phyloP scores from a whole-genome alignment of 768 basidiomycete genomes.

The Lactarius quietus region DNA sequence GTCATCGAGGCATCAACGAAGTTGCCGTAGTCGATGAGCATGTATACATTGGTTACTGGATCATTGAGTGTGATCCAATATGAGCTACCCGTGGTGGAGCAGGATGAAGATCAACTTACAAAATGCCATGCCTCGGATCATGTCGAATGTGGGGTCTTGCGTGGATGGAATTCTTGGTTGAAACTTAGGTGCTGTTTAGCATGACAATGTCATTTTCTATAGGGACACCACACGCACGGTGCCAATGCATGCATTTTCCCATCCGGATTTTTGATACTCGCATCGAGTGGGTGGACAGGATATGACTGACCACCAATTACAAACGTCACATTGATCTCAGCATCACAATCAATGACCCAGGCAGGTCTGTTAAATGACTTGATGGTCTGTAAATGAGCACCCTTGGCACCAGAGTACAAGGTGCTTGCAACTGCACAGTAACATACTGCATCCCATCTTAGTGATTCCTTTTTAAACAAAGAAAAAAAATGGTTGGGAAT shows the following conservation, averaged over 20 bases:
- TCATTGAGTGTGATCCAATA: neutral
- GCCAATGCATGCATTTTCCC: constrained; percentile 37
- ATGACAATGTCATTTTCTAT: neutral
- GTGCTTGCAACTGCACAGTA: constrained; percentile 50
- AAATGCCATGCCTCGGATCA: constrained; percentile 72
- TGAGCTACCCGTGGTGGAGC: neutral
- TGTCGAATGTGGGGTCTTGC: constrained; percentile 49
- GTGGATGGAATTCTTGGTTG: constrained; percentile 60
- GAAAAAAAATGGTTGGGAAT: neutral
- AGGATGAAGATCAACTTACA: constrained; percentile 38
- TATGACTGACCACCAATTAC: constrained; percentile 52
- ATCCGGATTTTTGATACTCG: constrained; percentile 38
- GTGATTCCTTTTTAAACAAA: neutral
- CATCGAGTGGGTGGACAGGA: constrained; percentile 66
- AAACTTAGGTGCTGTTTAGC: constrained; percentile 42
- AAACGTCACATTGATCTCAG: constrained; percentile 63
- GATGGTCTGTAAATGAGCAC: constrained; percentile 45
- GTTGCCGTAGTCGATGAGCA: constrained; percentile 61
- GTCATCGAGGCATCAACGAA: constrained; percentile 43
- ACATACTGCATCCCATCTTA: neutral
- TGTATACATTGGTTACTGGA: constrained; percentile 63
- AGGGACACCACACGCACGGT: constrained; percentile 22
- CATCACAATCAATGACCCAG: constrained; percentile 61
- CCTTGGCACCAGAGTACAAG: constrained; percentile 53
- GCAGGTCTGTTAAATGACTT: constrained; percentile 42